phyloP scores from a whole-genome alignment of 805 yeast genomes.

The Nakazawaea wyomingensis region DNA sequence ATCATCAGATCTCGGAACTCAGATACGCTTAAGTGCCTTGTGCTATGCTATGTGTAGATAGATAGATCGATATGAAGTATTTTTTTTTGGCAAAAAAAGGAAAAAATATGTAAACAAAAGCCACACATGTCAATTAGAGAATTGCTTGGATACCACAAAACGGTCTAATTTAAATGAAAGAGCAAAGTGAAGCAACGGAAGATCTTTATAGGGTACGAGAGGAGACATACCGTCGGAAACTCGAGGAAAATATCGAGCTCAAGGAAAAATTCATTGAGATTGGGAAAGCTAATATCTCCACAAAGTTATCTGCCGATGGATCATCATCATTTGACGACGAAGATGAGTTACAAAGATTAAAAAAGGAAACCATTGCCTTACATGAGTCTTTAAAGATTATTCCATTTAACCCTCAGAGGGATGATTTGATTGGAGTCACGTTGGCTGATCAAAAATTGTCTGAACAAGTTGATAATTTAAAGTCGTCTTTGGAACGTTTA shows the following conservation, averaged over 20 bases:
- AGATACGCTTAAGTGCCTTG: neutral
- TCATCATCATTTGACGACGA: neutral
- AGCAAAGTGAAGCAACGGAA: neutral
- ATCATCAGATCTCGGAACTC: neutral
- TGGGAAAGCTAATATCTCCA: slow-evolving; percentile 1
- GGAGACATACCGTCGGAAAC: slow-evolving; percentile 9
- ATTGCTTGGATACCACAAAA: too few relatives aligned
- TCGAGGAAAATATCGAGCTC: slow-evolving; percentile 9
- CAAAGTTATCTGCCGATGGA: neutral
- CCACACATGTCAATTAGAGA: neutral
- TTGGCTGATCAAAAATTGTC: slow-evolving; percentile 18
- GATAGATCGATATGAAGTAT: too few relatives aligned
- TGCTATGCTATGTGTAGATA: too few relatives aligned
- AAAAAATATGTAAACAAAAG: neutral
- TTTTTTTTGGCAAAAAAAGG: neutral
- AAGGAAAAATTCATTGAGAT: neutral
- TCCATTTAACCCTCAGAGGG: slow-evolving; percentile 25
- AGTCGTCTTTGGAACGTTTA: slow-evolving; percentile 5
- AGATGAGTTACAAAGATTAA: slow-evolving; percentile 4
- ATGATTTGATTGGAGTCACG: slow-evolving; percentile 23
- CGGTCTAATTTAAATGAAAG: too few relatives aligned
- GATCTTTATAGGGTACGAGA: slow-evolving; percentile 7
- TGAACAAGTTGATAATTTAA: slow-evolving; percentile 14
- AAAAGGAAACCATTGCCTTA: slow-evolving; percentile 18
- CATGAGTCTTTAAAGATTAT: slow-evolving; percentile 20